Base-by-base conservation (phyloP, 1,139 yeast species). In the Sugiyamaella japonica region DNA sequence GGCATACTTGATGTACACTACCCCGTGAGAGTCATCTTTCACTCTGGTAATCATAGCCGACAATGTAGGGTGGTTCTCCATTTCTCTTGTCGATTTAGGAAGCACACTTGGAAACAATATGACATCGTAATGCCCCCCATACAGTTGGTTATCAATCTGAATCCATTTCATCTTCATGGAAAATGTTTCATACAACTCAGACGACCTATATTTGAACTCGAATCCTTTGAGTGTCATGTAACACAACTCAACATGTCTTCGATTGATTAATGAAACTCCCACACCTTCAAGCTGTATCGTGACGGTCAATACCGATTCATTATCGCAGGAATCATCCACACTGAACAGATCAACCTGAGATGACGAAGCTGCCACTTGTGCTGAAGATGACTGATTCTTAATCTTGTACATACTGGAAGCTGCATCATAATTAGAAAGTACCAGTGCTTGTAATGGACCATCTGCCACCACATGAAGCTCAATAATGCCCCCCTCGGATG, bases 381-480 rank as follows among this genome's bases (percentile, higher is more conserved):
- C 23, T 16, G 20, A 10, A 3, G 45, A 20, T 10, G 54, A 55
- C 28, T 46, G 46, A 25, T 16, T 40, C 49, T 64, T 63, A 20
- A 68, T 57, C 58, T 87, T 85, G 68, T 89, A 90, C 70, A 89
- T 73, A 70, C 96, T 87, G 3, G 81, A 76, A 2, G 83, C 80
- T 5, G 95, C 86, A 63, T 89, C 95, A 66, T 89, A 89, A 57
- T 88, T 84, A 0, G 96, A 82, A 7, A 93, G 84, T 1, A 90
- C 85, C 62, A 93, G 77, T 0, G 96, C 85, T 68, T 90, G 97
- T 0, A 93, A 84, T 0, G 97, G 96, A 0, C 98, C 99, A 73
- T 93, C 98, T 0, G 98, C 99, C 47, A 90, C 85, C 40, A 93
- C 98, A 68, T 90, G 89, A 65, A 93, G 75, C 65, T 91, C 98